A percentile compares a stretch with the other conserved stretches of the same genome.
Evolutionary conservation across 768 basidiomycete genomes (phyloP).

Genomic region (Hygrophoropsis aurantiaca): DNA sequence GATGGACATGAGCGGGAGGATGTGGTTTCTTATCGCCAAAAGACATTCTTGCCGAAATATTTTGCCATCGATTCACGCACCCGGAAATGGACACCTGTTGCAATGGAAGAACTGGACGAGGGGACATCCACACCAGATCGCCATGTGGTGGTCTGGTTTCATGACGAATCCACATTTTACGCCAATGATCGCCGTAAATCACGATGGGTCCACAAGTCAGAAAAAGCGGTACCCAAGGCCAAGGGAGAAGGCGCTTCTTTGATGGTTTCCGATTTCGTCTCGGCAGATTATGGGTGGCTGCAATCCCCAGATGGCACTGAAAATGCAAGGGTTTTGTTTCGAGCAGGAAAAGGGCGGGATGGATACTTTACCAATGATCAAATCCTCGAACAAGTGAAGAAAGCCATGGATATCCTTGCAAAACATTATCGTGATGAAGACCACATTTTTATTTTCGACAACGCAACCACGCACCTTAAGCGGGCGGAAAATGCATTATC

Average conservation of each 20-base stretch:
- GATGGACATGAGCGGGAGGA: conserved; percentile 40
- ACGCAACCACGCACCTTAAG: conserved; percentile 26
- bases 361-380: conserved; percentile 24
- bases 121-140: background rate
- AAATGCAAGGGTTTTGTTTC: conserved; percentile 13
- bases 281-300: conserved; percentile 18
- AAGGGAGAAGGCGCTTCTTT: conserved; percentile 34
- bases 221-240: conserved; percentile 21
- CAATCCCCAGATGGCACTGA: conserved; percentile 9
- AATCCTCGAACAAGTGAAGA: conserved; percentile 15
- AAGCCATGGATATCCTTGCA: conserved; percentile 21
- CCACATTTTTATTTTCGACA: conserved; percentile 25
- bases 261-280: conserved; percentile 29
- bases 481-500: conserved; percentile 21
- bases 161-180: conserved; percentile 42
- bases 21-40: conserved; percentile 33
- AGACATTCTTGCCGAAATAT: conserved; percentile 1
- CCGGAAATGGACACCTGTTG: conserved; percentile 12
- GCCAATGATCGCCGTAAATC: conserved; percentile 30
- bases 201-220: conserved; percentile 21
- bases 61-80: conserved; percentile 7
- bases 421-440: conserved; percentile 11
- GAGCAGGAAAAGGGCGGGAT: conserved; percentile 20
- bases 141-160: conserved; percentile 22
- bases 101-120: conserved; percentile 26